Evolutionary conservation across 2,329 filamentous ascomycete species (phyloP).

Genomic region (Penicillium italicum): DNA sequence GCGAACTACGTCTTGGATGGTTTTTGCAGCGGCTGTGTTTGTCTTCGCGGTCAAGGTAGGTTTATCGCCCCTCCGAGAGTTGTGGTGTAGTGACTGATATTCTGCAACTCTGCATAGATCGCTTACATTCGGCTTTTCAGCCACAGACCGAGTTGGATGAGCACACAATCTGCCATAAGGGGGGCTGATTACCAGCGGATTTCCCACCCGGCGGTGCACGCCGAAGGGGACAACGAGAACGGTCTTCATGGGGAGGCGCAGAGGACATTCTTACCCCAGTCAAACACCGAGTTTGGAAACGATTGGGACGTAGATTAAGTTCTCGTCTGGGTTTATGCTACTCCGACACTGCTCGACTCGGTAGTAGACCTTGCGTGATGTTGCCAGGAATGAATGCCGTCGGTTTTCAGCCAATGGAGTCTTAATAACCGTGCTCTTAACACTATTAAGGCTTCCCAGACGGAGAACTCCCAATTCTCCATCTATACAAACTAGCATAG

Average conservation of each 20-base stretch:
- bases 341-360: too few relatives aligned
- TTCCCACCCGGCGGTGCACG: conserved; percentile 3
- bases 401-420: too few relatives aligned
- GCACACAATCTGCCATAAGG: neutral
- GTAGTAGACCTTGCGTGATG: too few relatives aligned
- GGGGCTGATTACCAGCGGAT: conserved; percentile 8
- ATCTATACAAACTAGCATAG: too few relatives aligned
- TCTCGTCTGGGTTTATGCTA: too few relatives aligned
- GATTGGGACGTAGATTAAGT: too few relatives aligned
- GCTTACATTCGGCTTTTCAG: neutral
- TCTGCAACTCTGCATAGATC: neutral
- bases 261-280: conserved; percentile 5
- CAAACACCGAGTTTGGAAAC: conserved; percentile 1
- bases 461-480: too few relatives aligned
- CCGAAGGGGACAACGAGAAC: conserved; percentile 1
- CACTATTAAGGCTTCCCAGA: too few relatives aligned
- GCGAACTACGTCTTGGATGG: conserved; percentile 26
- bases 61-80: neutral
- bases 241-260: neutral
- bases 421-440: too few relatives aligned
- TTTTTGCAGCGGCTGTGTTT: conserved; percentile 27
- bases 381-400: too few relatives aligned
- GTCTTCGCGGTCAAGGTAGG: conserved; percentile 23
- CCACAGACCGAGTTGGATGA: conserved; percentile 2
- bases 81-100: neutral